Percentiles rank a stretch among this genome's conserved stretches.
These are phyloP conservation scores for Tuber calosporum DNA, from an alignment of 495 filamentous ascomycete species.

Conservation along the genomic window DNA sequence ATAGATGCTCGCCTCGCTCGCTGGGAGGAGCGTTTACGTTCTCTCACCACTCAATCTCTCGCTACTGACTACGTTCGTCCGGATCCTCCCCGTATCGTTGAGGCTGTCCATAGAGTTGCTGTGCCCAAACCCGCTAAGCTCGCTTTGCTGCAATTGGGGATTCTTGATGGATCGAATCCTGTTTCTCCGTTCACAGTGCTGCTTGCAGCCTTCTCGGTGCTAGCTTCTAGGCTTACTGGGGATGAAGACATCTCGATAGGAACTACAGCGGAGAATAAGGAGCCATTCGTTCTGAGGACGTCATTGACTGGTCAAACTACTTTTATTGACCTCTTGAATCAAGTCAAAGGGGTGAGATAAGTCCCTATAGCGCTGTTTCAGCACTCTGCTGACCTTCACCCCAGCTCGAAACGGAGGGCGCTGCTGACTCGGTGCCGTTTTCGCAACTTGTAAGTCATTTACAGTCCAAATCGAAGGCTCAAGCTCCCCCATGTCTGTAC, in stretches of 20 bases:
- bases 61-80: conserved; percentile 49
- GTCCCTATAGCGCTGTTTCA: neutral
- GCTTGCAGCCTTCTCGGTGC: conserved; percentile 47
- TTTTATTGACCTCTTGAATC: conserved; percentile 46
- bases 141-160: conserved; percentile 44
- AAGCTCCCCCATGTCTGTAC: conserved; percentile 47
- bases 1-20: conserved; percentile 47
- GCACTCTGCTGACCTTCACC: conserved; percentile 11
- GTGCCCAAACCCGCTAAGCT: conserved; percentile 44
- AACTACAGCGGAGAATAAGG: conserved; percentile 47
- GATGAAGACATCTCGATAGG: conserved; percentile 52
- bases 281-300: conserved; percentile 49
- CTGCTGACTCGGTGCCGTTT: conserved; percentile 49
- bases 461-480: conserved; percentile 46
- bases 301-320: conserved; percentile 45
- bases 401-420: conserved; percentile 44
- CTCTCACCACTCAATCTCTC: conserved; percentile 49
- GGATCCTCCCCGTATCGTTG: conserved; percentile 44
- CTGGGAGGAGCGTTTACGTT: conserved; percentile 49
- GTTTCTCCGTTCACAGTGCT: conserved; percentile 48
- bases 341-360: conserved; percentile 47
- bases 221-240: conserved; percentile 50
- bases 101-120: conserved; percentile 48
- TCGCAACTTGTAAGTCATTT: conserved; percentile 47
- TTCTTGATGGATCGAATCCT: conserved; percentile 42